Base-by-base conservation (phyloP, 192 early-diverging fungal genomes). In the Entomortierella chlamydospora region DNA sequence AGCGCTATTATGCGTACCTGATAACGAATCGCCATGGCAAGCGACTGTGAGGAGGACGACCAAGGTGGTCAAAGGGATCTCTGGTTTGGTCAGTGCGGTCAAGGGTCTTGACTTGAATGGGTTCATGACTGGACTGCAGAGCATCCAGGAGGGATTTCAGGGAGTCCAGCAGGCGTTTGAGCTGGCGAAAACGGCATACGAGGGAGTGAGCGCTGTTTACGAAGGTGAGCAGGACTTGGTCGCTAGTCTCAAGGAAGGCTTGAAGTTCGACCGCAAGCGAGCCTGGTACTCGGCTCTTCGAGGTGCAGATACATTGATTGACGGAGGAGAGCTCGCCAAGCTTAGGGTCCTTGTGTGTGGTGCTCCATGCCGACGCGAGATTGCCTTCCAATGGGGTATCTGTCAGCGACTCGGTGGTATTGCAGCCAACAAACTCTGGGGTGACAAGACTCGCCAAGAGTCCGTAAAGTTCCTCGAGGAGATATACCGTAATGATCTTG, bases 241-340 rank as follows among this genome's bases (percentile, higher is more conserved):
- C 11, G 42, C 39, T 8, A 28, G 37, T 47, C 39, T 61, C 2
- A 61, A 47, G 26, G 26, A 29, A 11, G 59, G 49, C 17, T 50
- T 61, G 2, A 26, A 2, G 5, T 61, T 47, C 13, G 23, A 15
- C 26, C 39, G 37, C n/a, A 61, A 39, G 33, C 57, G 34, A 28
- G 33, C 57, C 15, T 58, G 57, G 57, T 58, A 58, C 33, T 3
- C 33, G 22, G 57, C 34, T 8, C 34, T 58, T 29, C 57, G 57
- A 22, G 57, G 57, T 39, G 57, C 57, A 6, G 57, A 58, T 18
- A 39, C 33, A 13, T 20, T 58, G 57, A 12, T 58, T 39, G 20
- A 23, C 6, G 34, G 20, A n/a, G 57, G 57, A 20, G 18, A 58
- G 17, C n/a, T 58, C 10, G 57, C 30, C 15, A 39, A 58, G 15